Evolutionary conservation across 768 basidiomycete species (phyloP), one percentile per base, ranked within the genome.

Genomic region (Leccinum incarnatum): DNA sequence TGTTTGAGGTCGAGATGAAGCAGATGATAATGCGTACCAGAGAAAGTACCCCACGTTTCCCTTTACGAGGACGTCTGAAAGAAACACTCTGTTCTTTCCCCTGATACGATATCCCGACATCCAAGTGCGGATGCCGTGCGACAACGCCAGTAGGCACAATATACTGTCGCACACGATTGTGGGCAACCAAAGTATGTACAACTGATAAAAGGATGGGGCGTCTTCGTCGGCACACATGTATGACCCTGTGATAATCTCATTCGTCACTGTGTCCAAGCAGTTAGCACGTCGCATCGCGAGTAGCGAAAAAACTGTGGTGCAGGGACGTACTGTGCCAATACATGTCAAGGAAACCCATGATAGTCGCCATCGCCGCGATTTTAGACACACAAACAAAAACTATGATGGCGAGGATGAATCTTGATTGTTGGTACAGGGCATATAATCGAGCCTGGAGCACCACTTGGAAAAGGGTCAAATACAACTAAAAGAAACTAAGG

Each of bases 131-230:
- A 59, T 19, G 8, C 48, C 42, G 12, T 45, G 23, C 53, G 42
- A 59, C 34, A 55, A 37, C 5, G 60, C 57, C 11, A 63, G 48
- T 42, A 54, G 17, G 21, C 60, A 63, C 7, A 63, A 48, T 1
- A 47, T 1, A 3, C 57, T 36, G 14, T 63, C 54, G 32, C 37
- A 54, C 25, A 54, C 15, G 34, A 63, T 53, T n/a, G 56, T 36
- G 6, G 60, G 60, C 29, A 62, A 5, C 62, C 62, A 62, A 3
- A 63, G 21, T 8, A 56, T 37, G 21, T 56, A 63, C 4, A 45
- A 25, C 14, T 46, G 56, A 8, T 25, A 58, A 55, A 56, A 58
- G 3, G 48, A 17, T 17, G 60, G 52, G 1, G 10, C 48, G 0
- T 14, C 15, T 10, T 21, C 19, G 36, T 53, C 42, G 10, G 54